These are phyloP conservation scores for Paracoccidioides lutzii DNA, from an alignment of 2,329 filamentous ascomycete genomes.

Conservation along the genomic window DNA sequence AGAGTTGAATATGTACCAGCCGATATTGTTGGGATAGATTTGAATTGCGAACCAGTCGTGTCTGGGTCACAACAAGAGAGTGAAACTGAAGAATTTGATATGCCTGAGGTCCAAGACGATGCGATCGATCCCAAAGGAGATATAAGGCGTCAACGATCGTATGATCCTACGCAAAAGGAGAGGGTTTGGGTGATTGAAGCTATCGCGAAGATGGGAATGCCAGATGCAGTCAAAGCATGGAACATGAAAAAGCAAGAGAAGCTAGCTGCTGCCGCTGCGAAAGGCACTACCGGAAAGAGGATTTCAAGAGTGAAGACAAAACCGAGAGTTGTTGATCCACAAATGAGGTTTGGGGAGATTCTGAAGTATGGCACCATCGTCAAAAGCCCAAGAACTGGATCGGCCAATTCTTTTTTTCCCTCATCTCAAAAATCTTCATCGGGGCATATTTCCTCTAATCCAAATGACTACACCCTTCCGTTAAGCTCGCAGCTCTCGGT, in stretches of 20 bases:
- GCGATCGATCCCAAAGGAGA: slow-evolving; percentile 20
- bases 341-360: slow-evolving; percentile 30
- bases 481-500: background rate
- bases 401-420: background rate
- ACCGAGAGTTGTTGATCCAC: slow-evolving; percentile 22
- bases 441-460: background rate
- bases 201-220: slow-evolving; percentile 51
- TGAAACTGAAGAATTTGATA: slow-evolving; percentile 14
- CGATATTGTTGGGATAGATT: slow-evolving; percentile 63
- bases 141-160: slow-evolving; percentile 20
- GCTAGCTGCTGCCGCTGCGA: slow-evolving; percentile 17
- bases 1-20: slow-evolving; percentile 66
- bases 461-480: background rate
- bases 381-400: slow-evolving; percentile 15
- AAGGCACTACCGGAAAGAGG: slow-evolving; percentile 18
- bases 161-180: slow-evolving; percentile 54
- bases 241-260: slow-evolving; percentile 33
- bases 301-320: slow-evolving; percentile 23
- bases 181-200: slow-evolving; percentile 57
- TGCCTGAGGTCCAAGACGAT: slow-evolving; percentile 18
- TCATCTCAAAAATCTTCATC: background rate
- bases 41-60: slow-evolving; percentile 46
- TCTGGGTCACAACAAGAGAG: slow-evolving; percentile 14
- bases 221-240: slow-evolving; percentile 53
- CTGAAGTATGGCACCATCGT: slow-evolving; percentile 29